These are phyloP conservation scores for Aspergillus aculeatus DNA, from an alignment of 2,329 filamentous ascomycete species.

Conservation along the genomic window DNA sequence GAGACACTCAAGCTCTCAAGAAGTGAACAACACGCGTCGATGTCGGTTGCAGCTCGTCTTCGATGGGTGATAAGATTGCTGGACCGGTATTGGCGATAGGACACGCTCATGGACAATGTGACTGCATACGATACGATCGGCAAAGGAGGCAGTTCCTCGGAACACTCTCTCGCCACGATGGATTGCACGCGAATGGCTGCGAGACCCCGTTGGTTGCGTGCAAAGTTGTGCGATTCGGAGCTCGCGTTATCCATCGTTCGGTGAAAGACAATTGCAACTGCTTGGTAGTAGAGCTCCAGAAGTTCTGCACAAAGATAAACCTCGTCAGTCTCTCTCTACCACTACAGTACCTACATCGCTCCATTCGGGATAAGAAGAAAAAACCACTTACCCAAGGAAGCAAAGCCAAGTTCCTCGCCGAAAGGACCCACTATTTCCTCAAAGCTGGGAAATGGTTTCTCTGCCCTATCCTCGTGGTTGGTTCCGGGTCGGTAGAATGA, in stretches of 20 bases:
- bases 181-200: slow-evolving; percentile 57
- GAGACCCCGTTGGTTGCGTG: slow-evolving; percentile 54
- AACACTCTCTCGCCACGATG: slow-evolving; percentile 50
- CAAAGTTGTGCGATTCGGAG: slow-evolving; percentile 49
- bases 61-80: slow-evolving; percentile 46
- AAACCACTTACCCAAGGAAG: slow-evolving; percentile 26
- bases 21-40: slow-evolving; percentile 38
- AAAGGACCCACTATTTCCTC: slow-evolving; percentile 33
- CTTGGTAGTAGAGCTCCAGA: slow-evolving; percentile 57
- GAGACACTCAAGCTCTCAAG: slow-evolving; percentile 35
- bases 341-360: too few relatives aligned
- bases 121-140: slow-evolving; percentile 58
- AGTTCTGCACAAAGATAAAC: slow-evolving; percentile 36
- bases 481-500: slow-evolving; percentile 39
- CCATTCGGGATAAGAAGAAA: too few relatives aligned
- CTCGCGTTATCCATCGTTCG: slow-evolving; percentile 38
- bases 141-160: slow-evolving; percentile 50
- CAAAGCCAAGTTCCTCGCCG: slow-evolving; percentile 26
- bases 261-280: slow-evolving; percentile 58
- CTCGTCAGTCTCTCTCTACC: too few relatives aligned
- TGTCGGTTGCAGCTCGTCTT: slow-evolving; percentile 35
- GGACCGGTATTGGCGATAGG: slow-evolving; percentile 57
- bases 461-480: slow-evolving; percentile 33
- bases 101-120: slow-evolving; percentile 55
- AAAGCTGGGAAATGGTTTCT: slow-evolving; percentile 39